Evolutionary conservation across 805 yeast species (phyloP).

Genomic region (Wickerhamiella dianesei): DNA sequence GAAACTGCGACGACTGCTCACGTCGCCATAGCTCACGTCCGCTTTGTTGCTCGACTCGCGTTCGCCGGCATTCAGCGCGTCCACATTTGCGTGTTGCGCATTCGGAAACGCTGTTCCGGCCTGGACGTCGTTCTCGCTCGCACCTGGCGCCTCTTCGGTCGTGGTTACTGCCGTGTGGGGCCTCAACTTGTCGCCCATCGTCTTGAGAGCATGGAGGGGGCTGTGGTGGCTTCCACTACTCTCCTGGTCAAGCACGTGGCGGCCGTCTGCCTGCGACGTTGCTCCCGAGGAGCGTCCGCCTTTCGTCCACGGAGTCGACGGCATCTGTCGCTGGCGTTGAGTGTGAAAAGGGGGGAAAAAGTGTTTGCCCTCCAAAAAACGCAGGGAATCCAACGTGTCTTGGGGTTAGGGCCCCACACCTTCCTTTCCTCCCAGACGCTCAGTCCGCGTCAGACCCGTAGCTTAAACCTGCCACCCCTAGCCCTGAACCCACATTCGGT

Average conservation of each 20-base stretch:
- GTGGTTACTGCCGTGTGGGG: slow-evolving; percentile 22
- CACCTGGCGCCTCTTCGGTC: slow-evolving; percentile 21
- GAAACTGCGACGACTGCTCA: not conserved
- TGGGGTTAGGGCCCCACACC: too few relatives aligned
- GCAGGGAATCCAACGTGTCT: too few relatives aligned
- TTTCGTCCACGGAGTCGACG: not conserved
- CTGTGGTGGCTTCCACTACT: slow-evolving; percentile 3
- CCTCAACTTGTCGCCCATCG: slow-evolving; percentile 17
- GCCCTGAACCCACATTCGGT: too few relatives aligned
- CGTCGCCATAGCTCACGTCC: not conserved
- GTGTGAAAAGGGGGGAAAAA: too few relatives aligned
- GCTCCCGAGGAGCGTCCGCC: not conserved
- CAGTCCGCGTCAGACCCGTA: too few relatives aligned
- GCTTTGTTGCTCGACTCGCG: not conserved
- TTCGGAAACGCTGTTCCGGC: slow-evolving; percentile 24
- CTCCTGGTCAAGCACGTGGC: not conserved
- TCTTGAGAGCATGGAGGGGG: slow-evolving; percentile 14
- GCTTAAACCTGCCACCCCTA: too few relatives aligned
- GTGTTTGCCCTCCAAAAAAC: too few relatives aligned
- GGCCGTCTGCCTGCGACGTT: not conserved
- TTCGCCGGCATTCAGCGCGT: slow-evolving; percentile 20
- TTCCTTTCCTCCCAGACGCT: too few relatives aligned
- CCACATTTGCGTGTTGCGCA: slow-evolving; percentile 19
- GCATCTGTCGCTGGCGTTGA: not conserved
- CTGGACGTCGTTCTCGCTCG: slow-evolving; percentile 12